phyloP scores from a whole-genome alignment of 2,329 filamentous ascomycete species.

The Phialophora macrospora region DNA sequence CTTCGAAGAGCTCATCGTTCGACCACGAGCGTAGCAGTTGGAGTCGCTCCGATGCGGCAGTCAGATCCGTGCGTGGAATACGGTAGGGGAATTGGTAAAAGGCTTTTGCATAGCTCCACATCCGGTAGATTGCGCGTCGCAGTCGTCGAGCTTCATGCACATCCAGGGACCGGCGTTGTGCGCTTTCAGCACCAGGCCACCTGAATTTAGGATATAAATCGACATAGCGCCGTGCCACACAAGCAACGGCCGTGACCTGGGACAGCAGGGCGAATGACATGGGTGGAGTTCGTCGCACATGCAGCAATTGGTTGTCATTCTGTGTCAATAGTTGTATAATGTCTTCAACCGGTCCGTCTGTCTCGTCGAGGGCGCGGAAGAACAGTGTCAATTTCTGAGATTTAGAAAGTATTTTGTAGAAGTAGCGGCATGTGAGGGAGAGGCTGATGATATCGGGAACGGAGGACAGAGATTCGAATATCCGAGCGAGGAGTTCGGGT shows the following conservation, averaged over 20 bases:
- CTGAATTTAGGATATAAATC: slow-evolving; percentile 67
- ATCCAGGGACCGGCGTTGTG: slow-evolving; percentile 59
- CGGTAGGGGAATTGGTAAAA: slow-evolving; percentile 62
- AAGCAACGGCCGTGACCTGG: slow-evolving; percentile 60
- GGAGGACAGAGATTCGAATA: slow-evolving; percentile 59
- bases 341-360: slow-evolving; percentile 64
- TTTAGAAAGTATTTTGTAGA: slow-evolving; percentile 58
- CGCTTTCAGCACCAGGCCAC: slow-evolving; percentile 62
- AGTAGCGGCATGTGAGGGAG: slow-evolving; percentile 60
- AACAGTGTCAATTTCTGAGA: slow-evolving; percentile 62
- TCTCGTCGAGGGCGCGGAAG: slow-evolving; percentile 57
- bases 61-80: slow-evolving; percentile 54
- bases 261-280: slow-evolving; percentile 61
- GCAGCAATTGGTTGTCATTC: slow-evolving; percentile 63
- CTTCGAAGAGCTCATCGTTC: slow-evolving; percentile 60
- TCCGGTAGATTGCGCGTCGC: slow-evolving; percentile 63
- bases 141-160: slow-evolving; percentile 56
- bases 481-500: slow-evolving; percentile 63
- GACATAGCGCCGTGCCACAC: slow-evolving; percentile 62
- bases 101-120: slow-evolving; percentile 65
- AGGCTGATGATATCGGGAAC: slow-evolving; percentile 61
- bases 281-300: slow-evolving; percentile 58
- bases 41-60: slow-evolving; percentile 57
- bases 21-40: slow-evolving; percentile 65
- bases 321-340: slow-evolving; percentile 65